phyloP scores from a whole-genome alignment of 1,284 basidiomycete species.

The Marasmius sp. region DNA sequence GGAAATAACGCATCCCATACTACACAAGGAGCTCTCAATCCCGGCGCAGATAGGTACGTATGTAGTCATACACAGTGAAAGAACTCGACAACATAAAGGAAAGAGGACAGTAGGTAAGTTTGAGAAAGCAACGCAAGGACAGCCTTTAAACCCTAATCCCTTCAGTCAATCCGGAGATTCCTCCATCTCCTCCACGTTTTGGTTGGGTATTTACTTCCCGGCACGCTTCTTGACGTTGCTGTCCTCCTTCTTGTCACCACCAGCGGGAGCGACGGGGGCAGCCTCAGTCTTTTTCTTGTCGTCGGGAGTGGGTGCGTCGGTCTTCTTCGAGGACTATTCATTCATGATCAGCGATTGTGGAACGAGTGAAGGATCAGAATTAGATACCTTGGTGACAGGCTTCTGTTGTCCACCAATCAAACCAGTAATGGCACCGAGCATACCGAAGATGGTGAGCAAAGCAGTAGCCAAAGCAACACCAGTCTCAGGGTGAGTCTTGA shows the following conservation, averaged over 20 bases:
- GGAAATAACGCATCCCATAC: not conserved
- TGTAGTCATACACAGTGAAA: not conserved
- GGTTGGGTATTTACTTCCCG: conserved; percentile 10
- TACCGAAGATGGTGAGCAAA: conserved; percentile 77
- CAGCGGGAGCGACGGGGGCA: conserved; percentile 67
- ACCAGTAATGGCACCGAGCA: conserved; percentile 79
- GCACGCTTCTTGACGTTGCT: conserved; percentile 55
- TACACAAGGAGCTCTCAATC: not conserved
- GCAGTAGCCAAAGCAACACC: conserved; percentile 74
- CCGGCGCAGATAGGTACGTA: not conserved
- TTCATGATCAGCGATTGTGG: not conserved
- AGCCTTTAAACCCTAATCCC: not conserved
- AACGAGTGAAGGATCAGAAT: conserved; percentile 10
- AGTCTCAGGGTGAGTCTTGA: conserved; percentile 84
- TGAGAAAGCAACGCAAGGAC: not conserved
- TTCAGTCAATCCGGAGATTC: not conserved
- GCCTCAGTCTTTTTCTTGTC: conserved; percentile 64
- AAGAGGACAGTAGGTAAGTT: not conserved
- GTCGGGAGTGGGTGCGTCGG: conserved; percentile 60
- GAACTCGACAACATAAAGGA: not conserved
- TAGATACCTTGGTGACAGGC: conserved; percentile 58
- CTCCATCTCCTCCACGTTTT: not conserved
- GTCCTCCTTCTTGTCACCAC: conserved; percentile 66
- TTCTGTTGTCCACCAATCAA: conserved; percentile 73
- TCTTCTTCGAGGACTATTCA: conserved; percentile 68